Evolutionary conservation across 1,284 basidiomycete genomes (phyloP).

Genomic region (Hymenochaete sp.): DNA sequence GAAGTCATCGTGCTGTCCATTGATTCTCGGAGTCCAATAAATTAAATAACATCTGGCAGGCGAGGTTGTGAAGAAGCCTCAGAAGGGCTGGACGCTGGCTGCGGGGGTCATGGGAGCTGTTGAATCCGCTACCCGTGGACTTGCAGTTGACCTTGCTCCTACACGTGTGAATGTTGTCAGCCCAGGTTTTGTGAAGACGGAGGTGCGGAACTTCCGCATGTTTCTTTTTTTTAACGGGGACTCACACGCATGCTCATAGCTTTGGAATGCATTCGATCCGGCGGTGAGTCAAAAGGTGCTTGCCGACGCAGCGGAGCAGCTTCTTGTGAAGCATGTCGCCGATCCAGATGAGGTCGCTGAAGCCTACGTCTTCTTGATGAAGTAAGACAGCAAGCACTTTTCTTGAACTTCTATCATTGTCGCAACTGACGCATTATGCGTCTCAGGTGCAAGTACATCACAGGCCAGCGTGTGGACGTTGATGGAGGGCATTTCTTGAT

Average conservation of each 20-base stretch:
- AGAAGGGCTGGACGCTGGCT: constrained; percentile 16
- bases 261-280: constrained; percentile 17
- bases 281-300: constrained; percentile 16
- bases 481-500: no score
- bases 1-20: not conserved
- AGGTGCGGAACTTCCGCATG: constrained; percentile 5
- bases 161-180: constrained; percentile 20
- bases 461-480: constrained; percentile 20
- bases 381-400: constrained; percentile 15
- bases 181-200: constrained; percentile 19
- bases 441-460: constrained; percentile 20
- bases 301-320: constrained; percentile 6
- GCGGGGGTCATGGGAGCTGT: constrained; percentile 20
- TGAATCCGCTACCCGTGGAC: constrained; percentile 18
- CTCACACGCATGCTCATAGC: constrained; percentile 9
- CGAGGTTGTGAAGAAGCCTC: constrained; percentile 16
- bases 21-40: not conserved
- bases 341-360: constrained; percentile 21
- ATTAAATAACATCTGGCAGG: constrained; percentile 7
- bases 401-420: not conserved
- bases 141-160: constrained; percentile 22
- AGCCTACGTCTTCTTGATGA: constrained; percentile 22
- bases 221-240: not conserved
- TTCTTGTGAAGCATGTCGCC: constrained; percentile 18
- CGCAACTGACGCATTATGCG: not conserved